These are phyloP conservation scores for Gentiana macrophylla DNA, from an alignment of 257 asterid species.

Conservation along the genomic window DNA sequence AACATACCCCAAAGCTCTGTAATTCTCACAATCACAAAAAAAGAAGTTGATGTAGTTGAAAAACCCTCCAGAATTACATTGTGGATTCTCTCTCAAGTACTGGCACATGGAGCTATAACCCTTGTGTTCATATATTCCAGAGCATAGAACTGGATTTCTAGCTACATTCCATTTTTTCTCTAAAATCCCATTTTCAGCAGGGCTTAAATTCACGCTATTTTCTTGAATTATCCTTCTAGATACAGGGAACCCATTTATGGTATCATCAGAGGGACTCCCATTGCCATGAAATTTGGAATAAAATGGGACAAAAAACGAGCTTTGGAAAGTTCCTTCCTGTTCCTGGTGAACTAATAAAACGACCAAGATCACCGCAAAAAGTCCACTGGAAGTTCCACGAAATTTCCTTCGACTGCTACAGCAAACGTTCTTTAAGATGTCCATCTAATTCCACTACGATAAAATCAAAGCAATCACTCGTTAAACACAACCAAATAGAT, in stretches of 20 bases:
- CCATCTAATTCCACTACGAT: constrained; percentile 22
- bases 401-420: constrained; percentile 26
- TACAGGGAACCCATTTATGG: background rate
- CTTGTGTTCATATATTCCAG: constrained; percentile 37
- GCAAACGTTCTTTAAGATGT: constrained; percentile 7
- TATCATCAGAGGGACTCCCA: background rate
- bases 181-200: background rate
- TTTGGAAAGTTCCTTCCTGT: constrained; percentile 19
- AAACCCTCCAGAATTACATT: constrained; percentile 59
- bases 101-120: constrained; percentile 46
- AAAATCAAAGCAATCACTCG: background rate
- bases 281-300: constrained; percentile 8
- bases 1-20: constrained; percentile 33
- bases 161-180: constrained; percentile 10
- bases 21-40: constrained; percentile 45
- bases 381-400: constrained; percentile 43
- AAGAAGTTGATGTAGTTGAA: constrained; percentile 51
- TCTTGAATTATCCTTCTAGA: constrained; percentile 28
- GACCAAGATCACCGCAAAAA: constrained; percentile 32
- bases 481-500: background rate
- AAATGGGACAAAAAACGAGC: constrained; percentile 18
- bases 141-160: constrained; percentile 28
- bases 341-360: constrained; percentile 23
- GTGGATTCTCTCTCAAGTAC: constrained; percentile 44
- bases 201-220: constrained; percentile 1